These are phyloP conservation scores for Rhizophagus prolifer DNA, from an alignment of 192 early-diverging fungal genomes.

Conservation along the genomic window DNA sequence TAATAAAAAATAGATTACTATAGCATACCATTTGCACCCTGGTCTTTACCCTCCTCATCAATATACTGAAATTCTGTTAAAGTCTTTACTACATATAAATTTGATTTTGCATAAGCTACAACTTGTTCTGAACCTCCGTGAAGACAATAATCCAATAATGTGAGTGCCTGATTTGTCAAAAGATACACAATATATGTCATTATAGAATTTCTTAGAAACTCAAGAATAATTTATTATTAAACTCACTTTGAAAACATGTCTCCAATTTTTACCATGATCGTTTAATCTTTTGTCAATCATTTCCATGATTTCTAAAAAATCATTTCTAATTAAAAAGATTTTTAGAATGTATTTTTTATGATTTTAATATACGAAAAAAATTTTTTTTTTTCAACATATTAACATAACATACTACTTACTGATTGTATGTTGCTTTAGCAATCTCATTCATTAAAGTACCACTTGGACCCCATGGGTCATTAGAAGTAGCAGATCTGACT, in stretches of 20 bases:
- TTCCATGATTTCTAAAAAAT: constrained; percentile 96
- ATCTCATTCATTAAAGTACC: constrained; percentile 81
- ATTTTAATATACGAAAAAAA: neutral
- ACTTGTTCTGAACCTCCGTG: constrained; percentile 84
- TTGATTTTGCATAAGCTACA: constrained; percentile 83
- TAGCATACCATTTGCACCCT: constrained; percentile 79
- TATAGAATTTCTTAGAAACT: neutral
- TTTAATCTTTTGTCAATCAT: constrained; percentile 97
- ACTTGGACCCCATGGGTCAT: constrained; percentile 76
- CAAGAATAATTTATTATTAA: constrained; percentile 1
- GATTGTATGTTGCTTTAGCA: constrained; percentile 78
- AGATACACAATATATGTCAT: neutral
- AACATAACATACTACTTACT: constrained; percentile 55
- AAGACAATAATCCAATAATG: constrained; percentile 82
- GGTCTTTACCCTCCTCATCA: constrained; percentile 89
- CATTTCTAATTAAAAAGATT: constrained; percentile 32
- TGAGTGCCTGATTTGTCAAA: constrained; percentile 64
- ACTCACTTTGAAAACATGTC: constrained; percentile 94
- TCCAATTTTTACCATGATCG: constrained; percentile 97
- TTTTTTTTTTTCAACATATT: no score
- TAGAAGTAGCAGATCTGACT: constrained; percentile 81
- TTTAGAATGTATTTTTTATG: neutral
- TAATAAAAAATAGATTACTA: neutral
- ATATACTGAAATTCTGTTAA: constrained; percentile 95
- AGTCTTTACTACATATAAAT: constrained; percentile 93